Percentiles rank a stretch among this genome's conserved stretches.
These are phyloP conservation scores for Asterella californica DNA, from an alignment of 225 moss, liverwort and hornwort genomes.

Conservation along the genomic window DNA sequence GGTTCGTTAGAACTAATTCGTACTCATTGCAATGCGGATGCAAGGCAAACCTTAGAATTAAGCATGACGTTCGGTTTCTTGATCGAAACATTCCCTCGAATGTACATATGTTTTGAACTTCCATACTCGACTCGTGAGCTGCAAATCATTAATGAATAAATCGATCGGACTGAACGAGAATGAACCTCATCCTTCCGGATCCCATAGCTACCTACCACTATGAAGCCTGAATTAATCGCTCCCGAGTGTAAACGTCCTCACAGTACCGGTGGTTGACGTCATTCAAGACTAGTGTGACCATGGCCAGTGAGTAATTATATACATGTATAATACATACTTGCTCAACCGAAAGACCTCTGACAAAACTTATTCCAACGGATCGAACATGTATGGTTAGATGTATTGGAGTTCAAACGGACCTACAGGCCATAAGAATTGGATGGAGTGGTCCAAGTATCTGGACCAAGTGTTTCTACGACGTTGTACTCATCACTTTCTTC, in stretches of 20 bases:
- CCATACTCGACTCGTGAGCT: too few relatives aligned
- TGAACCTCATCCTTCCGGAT: too few relatives aligned
- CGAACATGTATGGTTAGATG: not conserved
- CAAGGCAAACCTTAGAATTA: too few relatives aligned
- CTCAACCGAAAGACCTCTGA: not conserved
- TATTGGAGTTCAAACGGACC: not conserved
- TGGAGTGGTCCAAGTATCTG: conserved; percentile 31
- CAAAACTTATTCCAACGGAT: conserved; percentile 10
- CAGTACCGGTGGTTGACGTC: not conserved
- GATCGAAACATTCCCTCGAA: too few relatives aligned
- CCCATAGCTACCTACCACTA: not conserved
- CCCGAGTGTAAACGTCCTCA: not conserved
- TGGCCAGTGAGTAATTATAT: not conserved
- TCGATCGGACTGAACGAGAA: too few relatives aligned
- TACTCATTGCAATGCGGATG: too few relatives aligned
- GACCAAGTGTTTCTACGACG: conserved; percentile 19
- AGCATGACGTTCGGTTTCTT: too few relatives aligned
- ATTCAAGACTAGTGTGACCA: conserved; percentile 2
- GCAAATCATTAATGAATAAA: too few relatives aligned
- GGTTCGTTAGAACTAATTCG: too few relatives aligned
- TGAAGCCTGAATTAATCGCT: not conserved
- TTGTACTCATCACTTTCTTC: conserved; percentile 21
- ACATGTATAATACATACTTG: not conserved
- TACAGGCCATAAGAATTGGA: conserved; percentile 10
- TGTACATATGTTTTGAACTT: too few relatives aligned